Base-by-base conservation (phyloP, 2,329 filamentous ascomycete species). In the Aureobasidium leucospermi region DNA sequence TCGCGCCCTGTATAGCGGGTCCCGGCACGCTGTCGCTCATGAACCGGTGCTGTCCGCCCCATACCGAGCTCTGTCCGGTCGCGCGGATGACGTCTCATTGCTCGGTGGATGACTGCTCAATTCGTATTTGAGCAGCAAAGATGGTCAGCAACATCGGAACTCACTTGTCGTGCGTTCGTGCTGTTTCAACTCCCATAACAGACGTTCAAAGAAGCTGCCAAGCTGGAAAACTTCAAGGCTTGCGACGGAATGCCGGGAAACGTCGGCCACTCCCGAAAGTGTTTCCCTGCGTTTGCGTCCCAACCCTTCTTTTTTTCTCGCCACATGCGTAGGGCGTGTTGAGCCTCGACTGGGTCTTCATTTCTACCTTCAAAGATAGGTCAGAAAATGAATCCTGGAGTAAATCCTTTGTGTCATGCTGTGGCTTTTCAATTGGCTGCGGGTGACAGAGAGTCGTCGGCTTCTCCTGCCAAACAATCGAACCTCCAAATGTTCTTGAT, bases 1-100 rank as follows among this genome's bases (percentile, higher is more conserved):
- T 41, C 55, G 36, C 55, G 32, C 32, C 41, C 55, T 58, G 55
- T 56, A 46, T 56, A 31, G 39, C 23, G 52, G 52, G 52, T 56
- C 52, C 41, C 31, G 52, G 52, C 36, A 23, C 49, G 15, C 31
- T 41, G 49, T 36, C 19, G 49, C 23, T 16, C 16, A 11, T 9
- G 49, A 41, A 31, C 32, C 42, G 16, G 41, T 57, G 13, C 4
- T 57, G 41, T 28, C 52, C 52, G 52, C 38, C 41, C 52, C 52
- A 57, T 57, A 57, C 41, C 42, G 31, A 15, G 7, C 31, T 38
- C 11, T 57, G 32, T 45, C 42, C 16, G 31, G 28, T n/a, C 6
- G 8, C 7, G 41, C 19, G 29, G 10, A 46, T 57, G 52, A 57
- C 52, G 52, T 57, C 32, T 32, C 16, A 16, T 23, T 28, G 39